These are phyloP conservation scores for Aschersonia sp. DNA, from an alignment of 2,329 filamentous ascomycete species.

Conservation along the genomic window DNA sequence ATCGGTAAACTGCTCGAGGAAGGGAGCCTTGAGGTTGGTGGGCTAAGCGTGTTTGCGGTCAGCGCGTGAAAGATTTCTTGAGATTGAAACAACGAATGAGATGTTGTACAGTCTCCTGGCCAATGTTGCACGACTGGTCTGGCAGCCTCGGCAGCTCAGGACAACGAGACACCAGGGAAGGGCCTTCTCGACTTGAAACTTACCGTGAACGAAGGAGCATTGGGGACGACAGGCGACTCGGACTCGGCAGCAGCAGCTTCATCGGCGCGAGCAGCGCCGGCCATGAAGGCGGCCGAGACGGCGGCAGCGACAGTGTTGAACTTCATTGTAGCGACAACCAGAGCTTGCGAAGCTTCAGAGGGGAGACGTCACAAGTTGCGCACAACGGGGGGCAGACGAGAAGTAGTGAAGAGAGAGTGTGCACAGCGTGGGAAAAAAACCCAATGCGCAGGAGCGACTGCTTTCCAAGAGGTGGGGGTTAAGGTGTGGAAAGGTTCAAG, in stretches of 20 bases:
- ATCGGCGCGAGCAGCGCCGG: conserved; percentile 54
- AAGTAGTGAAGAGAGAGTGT: conserved; percentile 3
- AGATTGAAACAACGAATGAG: too few relatives aligned
- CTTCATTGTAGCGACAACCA: conserved; percentile 50
- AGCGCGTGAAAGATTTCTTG: background rate
- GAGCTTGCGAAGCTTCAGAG: conserved; percentile 25
- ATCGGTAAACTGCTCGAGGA: conserved; percentile 96
- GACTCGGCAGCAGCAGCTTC: conserved; percentile 50
- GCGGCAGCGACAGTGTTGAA: conserved; percentile 66
- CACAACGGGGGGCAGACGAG: conserved; percentile 9
- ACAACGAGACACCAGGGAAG: background rate
- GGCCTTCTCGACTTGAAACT: conserved; percentile 22
- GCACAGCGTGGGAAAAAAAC: conserved; percentile 4
- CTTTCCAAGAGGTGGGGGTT: conserved; percentile 14
- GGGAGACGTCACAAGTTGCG: conserved; percentile 1
- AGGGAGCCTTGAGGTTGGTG: conserved; percentile 75
- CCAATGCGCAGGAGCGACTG: conserved; percentile 13
- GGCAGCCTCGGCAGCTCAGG: background rate
- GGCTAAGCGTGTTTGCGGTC: conserved; percentile 40
- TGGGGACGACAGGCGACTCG: conserved; percentile 42
- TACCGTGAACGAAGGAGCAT: conserved; percentile 79
- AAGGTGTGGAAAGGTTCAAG: conserved; percentile 3
- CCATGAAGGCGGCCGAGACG: conserved; percentile 58
- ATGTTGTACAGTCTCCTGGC: too few relatives aligned
- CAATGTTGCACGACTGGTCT: too few relatives aligned